Percentiles rank a stretch among this genome's conserved stretches.
Conservation (phyloP, 768 basidiomycete species). For the Butyriboletus loyo region DNA sequence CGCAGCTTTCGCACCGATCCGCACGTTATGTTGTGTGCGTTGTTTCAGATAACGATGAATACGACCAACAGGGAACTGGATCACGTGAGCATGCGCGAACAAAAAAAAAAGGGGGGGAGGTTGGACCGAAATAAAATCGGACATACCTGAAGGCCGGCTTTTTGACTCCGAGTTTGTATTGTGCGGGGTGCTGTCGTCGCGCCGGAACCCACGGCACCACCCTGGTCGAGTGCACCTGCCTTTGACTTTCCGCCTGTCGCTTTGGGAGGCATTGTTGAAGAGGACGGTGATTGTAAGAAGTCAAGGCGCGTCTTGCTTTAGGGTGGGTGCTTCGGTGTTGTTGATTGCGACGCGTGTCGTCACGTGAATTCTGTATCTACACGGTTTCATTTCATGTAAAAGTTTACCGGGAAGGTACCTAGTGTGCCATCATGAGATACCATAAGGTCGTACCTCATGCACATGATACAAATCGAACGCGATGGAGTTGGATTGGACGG, state of each 20-base stretch:
- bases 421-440: too few species aligned
- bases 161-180: conserved; percentile 72
- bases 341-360: conserved; percentile 30
- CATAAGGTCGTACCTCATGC: too few species aligned
- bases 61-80: conserved; percentile 93
- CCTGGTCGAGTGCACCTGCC: conserved; percentile 35
- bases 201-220: conserved; percentile 25
- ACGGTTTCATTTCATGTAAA: too few species aligned
- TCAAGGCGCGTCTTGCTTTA: conserved; percentile 32
- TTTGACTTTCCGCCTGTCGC: conserved; percentile 65
- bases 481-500: too few species aligned
- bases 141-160: conserved; percentile 82
- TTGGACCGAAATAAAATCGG: background rate
- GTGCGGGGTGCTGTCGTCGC: conserved; percentile 34
- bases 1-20: conserved; percentile 96
- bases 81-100: background rate
- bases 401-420: too few species aligned
- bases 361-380: conserved; percentile 19
- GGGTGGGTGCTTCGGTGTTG: conserved; percentile 33
- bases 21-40: conserved; percentile 88
- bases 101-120: background rate
- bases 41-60: conserved; percentile 94
- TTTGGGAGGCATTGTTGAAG: conserved; percentile 45
- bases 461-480: too few species aligned
- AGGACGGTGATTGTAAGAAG: conserved; percentile 30